These are phyloP conservation scores for Solidago caesia DNA, from an alignment of 129 eudicot species.

Conservation along the genomic window DNA sequence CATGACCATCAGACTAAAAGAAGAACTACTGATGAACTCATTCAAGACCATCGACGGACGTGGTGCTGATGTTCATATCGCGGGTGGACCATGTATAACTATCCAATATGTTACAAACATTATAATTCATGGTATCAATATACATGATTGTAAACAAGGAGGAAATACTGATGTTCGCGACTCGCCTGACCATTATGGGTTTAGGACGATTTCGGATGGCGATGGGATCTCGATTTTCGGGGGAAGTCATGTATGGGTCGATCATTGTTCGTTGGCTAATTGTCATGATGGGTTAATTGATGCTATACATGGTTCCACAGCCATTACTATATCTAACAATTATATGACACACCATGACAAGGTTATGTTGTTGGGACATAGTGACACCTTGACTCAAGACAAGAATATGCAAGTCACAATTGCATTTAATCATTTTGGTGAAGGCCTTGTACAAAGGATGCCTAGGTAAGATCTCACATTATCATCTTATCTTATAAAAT, in stretches of 20 bases:
- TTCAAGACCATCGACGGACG: conserved; percentile 90
- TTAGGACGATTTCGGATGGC: conserved; percentile 68
- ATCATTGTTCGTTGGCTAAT: conserved; percentile 84
- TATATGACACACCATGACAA: conserved; percentile 83
- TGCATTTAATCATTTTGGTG: conserved; percentile 88
- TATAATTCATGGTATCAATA: conserved; percentile 73
- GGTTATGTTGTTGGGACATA: conserved; percentile 86
- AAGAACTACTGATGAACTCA: conserved; percentile 77
- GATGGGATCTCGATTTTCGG: conserved; percentile 84
- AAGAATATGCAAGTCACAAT: conserved; percentile 90
- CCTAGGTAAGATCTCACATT: conserved; percentile 49
- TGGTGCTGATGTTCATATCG: conserved; percentile 73
- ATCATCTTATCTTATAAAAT: background rate
- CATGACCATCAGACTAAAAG: conserved; percentile 68
- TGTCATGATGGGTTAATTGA: conserved; percentile 81
- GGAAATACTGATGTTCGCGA: conserved; percentile 76
- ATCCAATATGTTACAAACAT: conserved; percentile 77
- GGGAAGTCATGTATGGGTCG: conserved; percentile 86
- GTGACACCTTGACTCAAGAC: conserved; percentile 55
- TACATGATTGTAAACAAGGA: conserved; percentile 82
- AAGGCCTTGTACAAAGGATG: conserved; percentile 90
- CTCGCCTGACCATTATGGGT: conserved; percentile 78
- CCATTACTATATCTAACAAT: conserved; percentile 79
- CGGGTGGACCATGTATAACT: conserved; percentile 90
- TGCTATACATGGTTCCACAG: conserved; percentile 83